Conservation (phyloP, 192 early-diverging fungal species). For the Linnemannia elongata region DNA sequence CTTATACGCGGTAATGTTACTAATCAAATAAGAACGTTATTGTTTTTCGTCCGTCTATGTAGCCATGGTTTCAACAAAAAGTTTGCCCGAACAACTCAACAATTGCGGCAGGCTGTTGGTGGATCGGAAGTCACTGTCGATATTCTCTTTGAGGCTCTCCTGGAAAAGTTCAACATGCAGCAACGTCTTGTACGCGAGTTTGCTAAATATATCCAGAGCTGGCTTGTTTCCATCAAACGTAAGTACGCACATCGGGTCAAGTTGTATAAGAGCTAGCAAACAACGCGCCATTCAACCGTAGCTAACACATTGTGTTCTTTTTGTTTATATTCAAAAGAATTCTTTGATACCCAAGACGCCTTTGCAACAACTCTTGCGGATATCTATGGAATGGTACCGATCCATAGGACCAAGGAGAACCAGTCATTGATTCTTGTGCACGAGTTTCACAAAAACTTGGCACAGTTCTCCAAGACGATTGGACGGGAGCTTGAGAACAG, state of each 20-base stretch:
- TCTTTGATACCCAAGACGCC: constrained; percentile 66
- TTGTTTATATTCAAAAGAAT: constrained; percentile 40
- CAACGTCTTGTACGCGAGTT: constrained; percentile 66
- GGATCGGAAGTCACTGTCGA: constrained; percentile 68
- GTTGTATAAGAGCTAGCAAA: not conserved
- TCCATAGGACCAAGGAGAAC: constrained; percentile 43
- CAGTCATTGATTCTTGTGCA: constrained; percentile 29
- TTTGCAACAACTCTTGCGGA: constrained; percentile 70
- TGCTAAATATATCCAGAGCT: constrained; percentile 59
- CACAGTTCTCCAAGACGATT: constrained; percentile 51
- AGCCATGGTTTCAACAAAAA: constrained; percentile 86
- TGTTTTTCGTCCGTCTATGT: constrained; percentile 12
- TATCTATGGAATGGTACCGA: constrained; percentile 62
- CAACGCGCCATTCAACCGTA: not conserved
- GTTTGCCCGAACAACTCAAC: constrained; percentile 71
- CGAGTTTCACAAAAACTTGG: constrained; percentile 51
- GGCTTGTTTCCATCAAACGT: constrained; percentile 64
- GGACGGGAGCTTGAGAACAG: constrained; percentile 58
- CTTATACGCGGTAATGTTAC: not conserved
- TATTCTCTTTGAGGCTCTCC: constrained; percentile 70
- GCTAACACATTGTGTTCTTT: not conserved
- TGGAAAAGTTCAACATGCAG: constrained; percentile 68
- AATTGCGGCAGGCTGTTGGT: constrained; percentile 77
- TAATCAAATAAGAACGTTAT: not conserved
- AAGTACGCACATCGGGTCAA: not conserved